A percentile compares a stretch with the other conserved stretches of the same genome.
phyloP scores from a whole-genome alignment of 2,329 filamentous ascomycete species.

The Apiospora pterosperma region DNA sequence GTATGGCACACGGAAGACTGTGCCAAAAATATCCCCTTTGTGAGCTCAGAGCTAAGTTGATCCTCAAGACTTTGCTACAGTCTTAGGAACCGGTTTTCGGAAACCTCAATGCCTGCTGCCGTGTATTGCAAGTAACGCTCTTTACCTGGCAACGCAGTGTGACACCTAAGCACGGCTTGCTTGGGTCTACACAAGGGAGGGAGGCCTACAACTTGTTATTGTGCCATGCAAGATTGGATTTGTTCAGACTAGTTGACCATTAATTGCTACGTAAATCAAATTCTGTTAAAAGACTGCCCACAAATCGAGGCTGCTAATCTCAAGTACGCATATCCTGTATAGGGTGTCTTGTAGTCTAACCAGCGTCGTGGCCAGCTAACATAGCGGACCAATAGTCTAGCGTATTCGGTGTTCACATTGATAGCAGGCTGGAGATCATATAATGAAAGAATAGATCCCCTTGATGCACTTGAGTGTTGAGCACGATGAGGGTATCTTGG shows the following conservation, averaged over 20 bases:
- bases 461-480: background rate
- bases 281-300: background rate
- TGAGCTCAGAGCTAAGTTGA: background rate
- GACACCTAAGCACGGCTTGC: too few species aligned
- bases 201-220: too few species aligned
- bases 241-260: background rate
- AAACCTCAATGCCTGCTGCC: background rate
- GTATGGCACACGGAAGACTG: background rate
- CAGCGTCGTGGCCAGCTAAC: background rate
- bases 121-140: background rate
- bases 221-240: too few species aligned
- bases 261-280: background rate
- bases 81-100: background rate
- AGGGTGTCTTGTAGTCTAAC: background rate
- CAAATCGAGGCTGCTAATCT: background rate
- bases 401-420: background rate
- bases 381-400: background rate
- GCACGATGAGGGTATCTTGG: background rate
- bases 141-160: background rate
- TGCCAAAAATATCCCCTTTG: background rate
- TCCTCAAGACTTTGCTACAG: background rate
- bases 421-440: background rate
- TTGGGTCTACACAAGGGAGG: too few species aligned
- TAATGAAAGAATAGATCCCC: background rate
- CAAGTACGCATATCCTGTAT: background rate